These are phyloP conservation scores for Bassia scoparia DNA, from an alignment of 148 eudicot genomes.

Conservation along the genomic window DNA sequence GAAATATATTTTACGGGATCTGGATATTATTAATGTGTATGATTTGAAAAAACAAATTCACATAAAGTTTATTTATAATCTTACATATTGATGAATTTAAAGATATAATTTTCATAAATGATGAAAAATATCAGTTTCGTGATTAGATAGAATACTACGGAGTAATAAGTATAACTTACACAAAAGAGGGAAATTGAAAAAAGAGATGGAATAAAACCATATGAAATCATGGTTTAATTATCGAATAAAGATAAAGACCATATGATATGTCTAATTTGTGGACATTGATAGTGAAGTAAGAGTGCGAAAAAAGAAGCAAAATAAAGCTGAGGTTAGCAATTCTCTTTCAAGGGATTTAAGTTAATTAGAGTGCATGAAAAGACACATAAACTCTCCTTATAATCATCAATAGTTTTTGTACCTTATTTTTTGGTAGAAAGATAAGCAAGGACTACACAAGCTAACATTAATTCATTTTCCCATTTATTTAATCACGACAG, in stretches of 20 bases:
- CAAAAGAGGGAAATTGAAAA: too few relatives aligned
- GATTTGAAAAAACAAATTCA: too few relatives aligned
- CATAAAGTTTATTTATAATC: too few relatives aligned
- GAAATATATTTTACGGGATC: too few relatives aligned
- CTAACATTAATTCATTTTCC: background rate
- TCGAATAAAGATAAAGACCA: too few relatives aligned
- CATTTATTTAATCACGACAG: background rate
- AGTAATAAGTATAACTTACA: too few relatives aligned
- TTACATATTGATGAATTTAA: too few relatives aligned
- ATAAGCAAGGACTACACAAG: background rate
- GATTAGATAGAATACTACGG: too few relatives aligned
- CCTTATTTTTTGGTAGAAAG: conserved; percentile 5
- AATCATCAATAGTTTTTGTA: conserved; percentile 5
- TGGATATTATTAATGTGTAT: too few relatives aligned
- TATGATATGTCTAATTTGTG: background rate
- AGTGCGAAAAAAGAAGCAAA: background rate
- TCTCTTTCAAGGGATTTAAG: conserved; percentile 10
- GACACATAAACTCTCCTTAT: conserved; percentile 16
- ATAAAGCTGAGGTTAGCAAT: conserved; percentile 3
- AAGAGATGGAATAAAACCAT: background rate
- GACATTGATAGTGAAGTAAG: background rate
- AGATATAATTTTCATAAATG: too few relatives aligned
- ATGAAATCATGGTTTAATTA: background rate
- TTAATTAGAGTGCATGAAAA: conserved; percentile 13
- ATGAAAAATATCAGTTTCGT: too few relatives aligned